phyloP scores from a whole-genome alignment of 768 basidiomycete genomes.

The Amanita polypyramis region DNA sequence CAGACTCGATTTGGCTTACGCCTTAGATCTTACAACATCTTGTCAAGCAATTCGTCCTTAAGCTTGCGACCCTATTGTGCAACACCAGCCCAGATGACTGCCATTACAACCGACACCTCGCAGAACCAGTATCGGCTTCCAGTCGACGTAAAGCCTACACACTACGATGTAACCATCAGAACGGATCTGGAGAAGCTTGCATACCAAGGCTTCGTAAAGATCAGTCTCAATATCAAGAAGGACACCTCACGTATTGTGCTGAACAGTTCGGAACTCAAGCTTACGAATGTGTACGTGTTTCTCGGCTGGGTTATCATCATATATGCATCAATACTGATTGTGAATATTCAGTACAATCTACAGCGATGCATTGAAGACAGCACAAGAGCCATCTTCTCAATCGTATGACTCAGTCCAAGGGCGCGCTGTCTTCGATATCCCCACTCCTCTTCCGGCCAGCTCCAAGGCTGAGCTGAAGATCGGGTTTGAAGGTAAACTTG shows the following conservation, averaged over 20 bases:
- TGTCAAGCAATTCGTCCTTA: neutral
- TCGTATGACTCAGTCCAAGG: constrained; percentile 52
- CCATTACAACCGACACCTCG: constrained; percentile 12
- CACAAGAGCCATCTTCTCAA: constrained; percentile 34
- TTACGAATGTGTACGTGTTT: constrained; percentile 38
- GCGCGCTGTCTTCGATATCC: constrained; percentile 52
- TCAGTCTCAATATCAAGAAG: constrained; percentile 57
- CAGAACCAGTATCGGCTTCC: constrained; percentile 51
- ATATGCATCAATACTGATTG: neutral
- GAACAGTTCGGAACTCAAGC: constrained; percentile 50
- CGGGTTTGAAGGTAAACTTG: constrained; percentile 59
- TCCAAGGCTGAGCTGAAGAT: constrained; percentile 64
- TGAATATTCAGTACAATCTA: constrained; percentile 29
- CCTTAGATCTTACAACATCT: neutral
- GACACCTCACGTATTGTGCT: constrained; percentile 54
- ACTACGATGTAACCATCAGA: constrained; percentile 71
- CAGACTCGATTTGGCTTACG: neutral
- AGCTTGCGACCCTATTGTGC: neutral
- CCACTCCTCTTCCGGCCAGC: constrained; percentile 48
- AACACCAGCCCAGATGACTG: constrained; percentile 18
- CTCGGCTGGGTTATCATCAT: neutral
- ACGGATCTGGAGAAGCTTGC: constrained; percentile 72
- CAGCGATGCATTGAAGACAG: constrained; percentile 40
- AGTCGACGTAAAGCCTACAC: constrained; percentile 51
- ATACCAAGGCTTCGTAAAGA: constrained; percentile 70